Evolutionary conservation across 495 filamentous ascomycete species (phyloP), one percentile per base, ranked within the genome.

Genomic region (Neurospora sublineolata): DNA sequence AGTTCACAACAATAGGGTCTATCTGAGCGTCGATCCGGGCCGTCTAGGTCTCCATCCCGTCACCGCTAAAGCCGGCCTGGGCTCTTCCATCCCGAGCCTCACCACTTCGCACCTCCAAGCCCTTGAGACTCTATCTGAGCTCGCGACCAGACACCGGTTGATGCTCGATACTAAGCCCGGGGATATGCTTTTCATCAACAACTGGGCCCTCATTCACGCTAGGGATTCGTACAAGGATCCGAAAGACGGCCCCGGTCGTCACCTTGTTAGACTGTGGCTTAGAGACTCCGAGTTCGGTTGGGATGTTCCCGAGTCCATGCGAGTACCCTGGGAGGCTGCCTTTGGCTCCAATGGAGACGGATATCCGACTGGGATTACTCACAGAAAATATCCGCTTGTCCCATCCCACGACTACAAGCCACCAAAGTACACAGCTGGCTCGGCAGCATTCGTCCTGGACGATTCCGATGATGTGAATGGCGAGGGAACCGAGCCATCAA

Each of bases 111-210:
- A 86, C 70, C 71, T 71, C 38, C 71, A 79, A 12, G 81, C 84
- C 16, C 76, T 86, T 58, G 73, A 73, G 1, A 52, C 77, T 37
- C 68, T 86, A 3, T 77, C 77, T 10, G 67, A 70, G 9, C 72
- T 79, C 6, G 84, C 84, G 1, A 70, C 73, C 12, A 79, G 76
- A 52, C 72, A 83, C 44, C 79, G 79, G 6, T 60, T 82, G 7
- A 74, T 37, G 23, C 75, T 91, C 6, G 79, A 86, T 33, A 83
- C 87, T 33, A 80, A 84, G 68, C 79, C 81, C 8, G 89, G 89
- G 0, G 89, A 92, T 76, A 80, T 91, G 18, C 78, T 88, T 44
- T 88, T 89, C 72, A 81, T 90, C 72, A 90, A 91, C 74, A 91
- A 92, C 71, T 80, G 89, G 36, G 81, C 81, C 6, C 76, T 89